These are phyloP conservation scores for Wickerhamomyces alni DNA, from an alignment of 805 yeast genomes.

Conservation along the genomic window DNA sequence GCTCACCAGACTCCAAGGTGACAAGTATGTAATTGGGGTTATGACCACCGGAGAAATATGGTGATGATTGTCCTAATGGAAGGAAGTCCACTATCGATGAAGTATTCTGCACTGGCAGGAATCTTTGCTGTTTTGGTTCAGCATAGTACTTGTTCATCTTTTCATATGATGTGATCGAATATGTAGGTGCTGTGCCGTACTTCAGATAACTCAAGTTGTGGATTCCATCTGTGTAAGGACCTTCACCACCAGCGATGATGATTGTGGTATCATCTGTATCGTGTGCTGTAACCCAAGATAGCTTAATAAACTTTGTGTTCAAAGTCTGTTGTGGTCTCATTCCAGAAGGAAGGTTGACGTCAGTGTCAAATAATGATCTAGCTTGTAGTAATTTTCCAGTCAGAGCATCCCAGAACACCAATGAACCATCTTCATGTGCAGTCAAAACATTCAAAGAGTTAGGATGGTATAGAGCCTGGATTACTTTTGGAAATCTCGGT, in stretches of 20 bases:
- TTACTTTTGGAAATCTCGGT: slow-evolving; percentile 34
- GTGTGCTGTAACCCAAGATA: slow-evolving; percentile 72
- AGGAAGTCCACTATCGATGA: slow-evolving; percentile 40
- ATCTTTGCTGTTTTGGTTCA: slow-evolving; percentile 46
- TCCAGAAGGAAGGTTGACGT: slow-evolving; percentile 47
- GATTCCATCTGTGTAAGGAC: slow-evolving; percentile 33
- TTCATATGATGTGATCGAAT: slow-evolving; percentile 75
- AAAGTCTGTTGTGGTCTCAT: slow-evolving; percentile 16
- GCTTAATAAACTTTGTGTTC: slow-evolving; percentile 39
- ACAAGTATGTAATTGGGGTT: slow-evolving; percentile 64
- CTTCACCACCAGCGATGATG: slow-evolving; percentile 63
- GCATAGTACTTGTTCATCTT: slow-evolving; percentile 76
- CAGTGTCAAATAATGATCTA: slow-evolving; percentile 59
- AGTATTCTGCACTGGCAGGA: slow-evolving; percentile 47
- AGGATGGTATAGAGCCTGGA: slow-evolving; percentile 79
- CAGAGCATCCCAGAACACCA: slow-evolving; percentile 90
- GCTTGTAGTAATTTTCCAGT: slow-evolving; percentile 73
- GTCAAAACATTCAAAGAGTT: slow-evolving; percentile 83
- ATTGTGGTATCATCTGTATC: slow-evolving; percentile 79
- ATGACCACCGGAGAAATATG: slow-evolving; percentile 76
- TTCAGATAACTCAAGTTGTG: slow-evolving; percentile 53
- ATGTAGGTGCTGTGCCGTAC: slow-evolving; percentile 75
- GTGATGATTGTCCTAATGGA: slow-evolving; percentile 56
- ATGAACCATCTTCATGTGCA: slow-evolving; percentile 72
- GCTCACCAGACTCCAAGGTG: slow-evolving; percentile 54